phyloP scores from a whole-genome alignment of 2,329 filamentous ascomycete species.

The Diaporthe aspalathi region DNA sequence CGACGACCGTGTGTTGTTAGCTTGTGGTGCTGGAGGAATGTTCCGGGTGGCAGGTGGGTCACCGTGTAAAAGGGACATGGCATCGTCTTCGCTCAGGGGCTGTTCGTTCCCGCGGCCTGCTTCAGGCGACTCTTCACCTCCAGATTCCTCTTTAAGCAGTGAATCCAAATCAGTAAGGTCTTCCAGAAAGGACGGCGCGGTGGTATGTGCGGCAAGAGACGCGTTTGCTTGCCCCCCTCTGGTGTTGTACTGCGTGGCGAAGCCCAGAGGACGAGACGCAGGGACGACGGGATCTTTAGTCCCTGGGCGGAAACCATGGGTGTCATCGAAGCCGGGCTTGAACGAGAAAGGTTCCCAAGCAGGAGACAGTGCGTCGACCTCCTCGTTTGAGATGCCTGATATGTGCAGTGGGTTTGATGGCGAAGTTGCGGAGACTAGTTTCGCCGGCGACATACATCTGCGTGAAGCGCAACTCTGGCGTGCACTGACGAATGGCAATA shows the following conservation, averaged over 20 bases:
- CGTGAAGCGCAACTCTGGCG: too few relatives aligned
- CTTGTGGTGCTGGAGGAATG: background rate
- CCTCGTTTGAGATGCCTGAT: background rate
- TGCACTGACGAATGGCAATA: background rate
- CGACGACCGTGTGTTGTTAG: background rate
- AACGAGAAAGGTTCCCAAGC: background rate
- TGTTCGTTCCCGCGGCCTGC: background rate
- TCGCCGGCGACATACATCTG: too few relatives aligned
- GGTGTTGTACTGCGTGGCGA: background rate
- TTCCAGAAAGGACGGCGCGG: background rate
- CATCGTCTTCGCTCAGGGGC: conserved; percentile 15
- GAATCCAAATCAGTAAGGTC: background rate
- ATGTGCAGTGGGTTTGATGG: background rate
- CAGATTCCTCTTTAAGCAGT: background rate
- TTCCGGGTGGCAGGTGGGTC: background rate
- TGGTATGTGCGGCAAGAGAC: background rate
- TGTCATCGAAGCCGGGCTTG: background rate
- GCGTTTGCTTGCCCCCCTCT: background rate
- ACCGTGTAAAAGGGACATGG: background rate
- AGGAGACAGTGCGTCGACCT: background rate
- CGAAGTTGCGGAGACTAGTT: too few relatives aligned
- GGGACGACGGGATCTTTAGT: background rate
- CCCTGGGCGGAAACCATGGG: background rate
- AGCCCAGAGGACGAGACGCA: background rate
- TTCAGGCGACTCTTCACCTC: background rate